Evolutionary conservation across 2,329 filamentous ascomycete genomes (phyloP).

Genomic region (Hymenoscyphus linearis): DNA sequence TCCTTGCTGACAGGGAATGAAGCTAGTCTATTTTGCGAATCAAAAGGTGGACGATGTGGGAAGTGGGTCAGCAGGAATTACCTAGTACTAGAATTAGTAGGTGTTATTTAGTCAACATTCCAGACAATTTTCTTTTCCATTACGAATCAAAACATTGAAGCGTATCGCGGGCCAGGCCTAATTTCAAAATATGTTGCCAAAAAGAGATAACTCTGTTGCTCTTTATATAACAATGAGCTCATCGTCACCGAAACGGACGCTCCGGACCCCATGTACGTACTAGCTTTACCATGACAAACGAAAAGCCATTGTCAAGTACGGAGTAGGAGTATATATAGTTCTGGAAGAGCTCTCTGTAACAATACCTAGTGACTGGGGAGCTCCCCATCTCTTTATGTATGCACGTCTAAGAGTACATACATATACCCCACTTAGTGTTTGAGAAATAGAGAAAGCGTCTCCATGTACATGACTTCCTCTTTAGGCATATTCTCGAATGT

Average conservation of each 20-base stretch:
- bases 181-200: not conserved
- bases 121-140: not conserved
- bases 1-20: not conserved
- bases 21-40: not conserved
- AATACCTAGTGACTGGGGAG: not conserved
- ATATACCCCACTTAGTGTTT: not conserved
- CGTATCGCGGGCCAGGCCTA: not conserved
- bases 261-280: not conserved
- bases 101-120: not conserved
- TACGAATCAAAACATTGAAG: not conserved
- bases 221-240: not conserved
- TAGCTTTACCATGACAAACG: not conserved
- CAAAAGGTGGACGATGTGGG: not conserved
- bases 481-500: not conserved
- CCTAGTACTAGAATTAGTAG: too few relatives aligned
- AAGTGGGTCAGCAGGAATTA: not conserved
- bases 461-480: not conserved
- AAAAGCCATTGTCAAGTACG: not conserved
- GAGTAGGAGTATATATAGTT: too few relatives aligned
- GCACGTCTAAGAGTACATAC: not conserved
- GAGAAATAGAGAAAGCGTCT: not conserved
- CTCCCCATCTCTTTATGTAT: not conserved
- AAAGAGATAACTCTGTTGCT: not conserved
- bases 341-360: not conserved
- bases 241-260: not conserved